Conservation (phyloP, 2,329 filamentous ascomycete species). For the Thermothelomyces thermophilus region DNA sequence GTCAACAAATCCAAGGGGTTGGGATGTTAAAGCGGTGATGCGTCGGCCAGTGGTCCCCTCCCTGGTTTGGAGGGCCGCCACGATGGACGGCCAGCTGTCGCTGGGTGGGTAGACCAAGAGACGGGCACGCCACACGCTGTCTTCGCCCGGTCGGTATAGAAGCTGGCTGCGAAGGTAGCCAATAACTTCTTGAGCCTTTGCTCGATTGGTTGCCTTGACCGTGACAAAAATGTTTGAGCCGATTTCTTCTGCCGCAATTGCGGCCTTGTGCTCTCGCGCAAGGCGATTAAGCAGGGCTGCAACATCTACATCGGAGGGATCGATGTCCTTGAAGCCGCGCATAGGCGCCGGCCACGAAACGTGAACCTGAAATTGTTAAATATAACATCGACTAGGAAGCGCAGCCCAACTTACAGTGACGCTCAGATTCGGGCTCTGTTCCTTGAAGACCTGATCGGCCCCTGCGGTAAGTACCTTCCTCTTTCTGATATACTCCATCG, state of each 20-base stretch:
- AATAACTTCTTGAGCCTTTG: conserved; percentile 8
- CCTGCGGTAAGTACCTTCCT: not conserved
- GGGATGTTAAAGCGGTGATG: not conserved
- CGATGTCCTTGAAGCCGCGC: conserved; percentile 17
- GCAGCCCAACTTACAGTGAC: conserved; percentile 1
- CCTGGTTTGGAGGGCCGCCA: conserved; percentile 2
- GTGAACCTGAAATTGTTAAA: conserved; percentile 5
- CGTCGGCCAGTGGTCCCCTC: conserved; percentile 8
- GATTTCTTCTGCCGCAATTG: conserved; percentile 5
- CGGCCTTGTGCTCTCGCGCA: not conserved
- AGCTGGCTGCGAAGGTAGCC: not conserved
- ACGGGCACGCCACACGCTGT: conserved; percentile 15
- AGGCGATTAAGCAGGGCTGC: conserved; percentile 8
- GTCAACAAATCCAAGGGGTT: not conserved
- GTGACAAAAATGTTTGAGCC: conserved; percentile 6
- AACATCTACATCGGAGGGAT: conserved; percentile 10
- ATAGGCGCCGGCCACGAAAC: conserved; percentile 5
- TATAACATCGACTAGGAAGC: not conserved
- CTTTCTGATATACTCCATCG: not conserved
- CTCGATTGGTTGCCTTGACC: conserved; percentile 9
- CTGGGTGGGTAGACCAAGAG: conserved; percentile 14
- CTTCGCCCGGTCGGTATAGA: conserved; percentile 7
- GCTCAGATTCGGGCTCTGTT: not conserved
- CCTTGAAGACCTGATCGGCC: conserved; percentile 2
- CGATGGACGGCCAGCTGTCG: not conserved